Evolutionary conservation across 768 basidiomycete genomes (phyloP), one percentile per base, ranked within the genome.

Genomic region (Lentinula sp.): DNA sequence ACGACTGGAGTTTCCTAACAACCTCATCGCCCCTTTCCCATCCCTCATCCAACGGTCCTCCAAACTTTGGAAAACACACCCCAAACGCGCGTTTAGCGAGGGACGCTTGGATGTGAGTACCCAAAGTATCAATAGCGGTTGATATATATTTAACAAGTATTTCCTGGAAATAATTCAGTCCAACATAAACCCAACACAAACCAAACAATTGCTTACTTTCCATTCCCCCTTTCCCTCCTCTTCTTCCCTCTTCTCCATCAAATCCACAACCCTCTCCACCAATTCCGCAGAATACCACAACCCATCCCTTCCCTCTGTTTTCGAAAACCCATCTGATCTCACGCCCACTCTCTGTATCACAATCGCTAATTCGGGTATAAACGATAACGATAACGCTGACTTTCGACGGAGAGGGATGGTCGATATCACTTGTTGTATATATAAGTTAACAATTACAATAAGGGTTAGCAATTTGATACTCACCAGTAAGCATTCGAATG

Each of bases 31-130:
- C 84, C 1, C 66, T 71, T 65, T 79, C 68, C 77, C 78, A 82
- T 0, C 66, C 73, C 11, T 69, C 58, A 46, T 65, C 59, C 13
- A 70, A 49, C 15, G 15, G 67, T 23, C 76, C 59, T 23, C 76
- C 58, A 32, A 80, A 70, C 15, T 80, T 75, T 7, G 86, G 80
- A 63, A 78, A 83, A 54, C 71, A 67, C 8, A 58, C 34, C 64
- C 78, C 75, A 48, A 85, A 80, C 6, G 75, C 73, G 55, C 80
- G 71, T 60, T 80, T 75, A 1, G 85, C 80, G 3, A 84, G 69
- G 9, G 68, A 75, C 2, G 76, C 73, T 35, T 77, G 73, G 18
- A 85, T 74, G 42, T 69, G 28, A 77, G 46, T 68, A 66, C 15
- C 57, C 73, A 78, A 21, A 5, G 55, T 28, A 16, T 23, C 21